A percentile compares a stretch with the other conserved stretches of the same genome.
phyloP scores from a whole-genome alignment of 2,329 filamentous ascomycete species.

The Plectosphaerella plurivora region DNA sequence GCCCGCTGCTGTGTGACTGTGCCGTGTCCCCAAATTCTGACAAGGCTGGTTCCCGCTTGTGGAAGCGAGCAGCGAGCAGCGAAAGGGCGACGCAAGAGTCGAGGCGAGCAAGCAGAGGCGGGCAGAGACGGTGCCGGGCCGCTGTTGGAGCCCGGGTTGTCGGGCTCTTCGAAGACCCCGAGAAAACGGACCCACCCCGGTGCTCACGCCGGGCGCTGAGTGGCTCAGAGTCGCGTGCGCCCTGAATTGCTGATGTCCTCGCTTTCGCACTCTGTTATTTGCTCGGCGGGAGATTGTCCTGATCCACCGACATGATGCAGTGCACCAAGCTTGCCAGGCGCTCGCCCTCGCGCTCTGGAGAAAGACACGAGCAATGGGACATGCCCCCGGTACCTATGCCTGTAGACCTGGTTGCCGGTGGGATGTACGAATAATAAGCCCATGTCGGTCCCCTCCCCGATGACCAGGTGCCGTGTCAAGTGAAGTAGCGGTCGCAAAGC shows the following conservation, averaged over 20 bases:
- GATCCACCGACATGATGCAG: background rate
- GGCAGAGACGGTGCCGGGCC: background rate
- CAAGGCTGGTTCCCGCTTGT: background rate
- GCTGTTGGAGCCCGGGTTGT: background rate
- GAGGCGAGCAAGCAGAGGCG: too few relatives aligned
- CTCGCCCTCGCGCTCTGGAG: background rate
- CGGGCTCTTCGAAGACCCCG: background rate
- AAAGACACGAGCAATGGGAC: background rate
- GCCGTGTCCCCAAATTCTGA: background rate
- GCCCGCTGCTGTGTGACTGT: background rate
- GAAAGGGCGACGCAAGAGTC: too few relatives aligned
- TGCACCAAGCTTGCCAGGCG: background rate
- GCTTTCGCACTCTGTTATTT: background rate
- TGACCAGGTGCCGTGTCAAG: too few relatives aligned
- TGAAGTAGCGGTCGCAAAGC: too few relatives aligned
- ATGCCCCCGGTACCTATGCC: too few relatives aligned
- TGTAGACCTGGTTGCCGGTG: too few relatives aligned
- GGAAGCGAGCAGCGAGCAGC: background rate
- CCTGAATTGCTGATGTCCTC: background rate
- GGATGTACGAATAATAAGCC: too few relatives aligned
- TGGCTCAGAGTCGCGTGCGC: background rate
- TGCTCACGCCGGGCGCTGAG: background rate
- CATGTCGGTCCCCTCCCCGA: too few relatives aligned
- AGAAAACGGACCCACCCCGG: background rate
- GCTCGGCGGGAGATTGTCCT: background rate